Conservation (phyloP, 768 basidiomycete species). For the Clavulina sp. region DNA sequence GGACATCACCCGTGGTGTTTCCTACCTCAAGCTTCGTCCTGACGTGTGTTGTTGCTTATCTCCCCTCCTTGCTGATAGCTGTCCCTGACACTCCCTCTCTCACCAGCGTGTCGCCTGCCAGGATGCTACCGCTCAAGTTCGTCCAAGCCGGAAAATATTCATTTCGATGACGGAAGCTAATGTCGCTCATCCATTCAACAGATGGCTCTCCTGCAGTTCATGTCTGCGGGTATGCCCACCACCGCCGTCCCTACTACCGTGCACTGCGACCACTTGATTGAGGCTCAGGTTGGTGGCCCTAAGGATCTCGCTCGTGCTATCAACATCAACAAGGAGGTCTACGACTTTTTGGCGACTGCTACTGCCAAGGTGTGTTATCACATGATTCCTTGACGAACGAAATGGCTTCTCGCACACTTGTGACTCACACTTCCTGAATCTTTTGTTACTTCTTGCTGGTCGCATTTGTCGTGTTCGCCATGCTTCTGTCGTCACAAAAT, state of each 20-base stretch:
- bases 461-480: too few species aligned
- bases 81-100: conserved; percentile 8
- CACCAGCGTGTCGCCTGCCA: conserved; percentile 71
- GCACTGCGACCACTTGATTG: conserved; percentile 98
- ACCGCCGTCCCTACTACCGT: conserved; percentile 97
- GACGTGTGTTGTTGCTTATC: conserved; percentile 42
- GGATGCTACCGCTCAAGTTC: conserved; percentile 75
- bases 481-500: not conserved
- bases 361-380: conserved; percentile 63
- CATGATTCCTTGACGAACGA: too few species aligned
- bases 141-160: conserved; percentile 7
- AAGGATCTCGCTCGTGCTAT: conserved; percentile 88
- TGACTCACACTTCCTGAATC: too few species aligned
- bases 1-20: conserved; percentile 78
- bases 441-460: not conserved
- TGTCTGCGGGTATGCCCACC: conserved; percentile 98
- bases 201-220: conserved; percentile 99
- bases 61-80: conserved; percentile 12
- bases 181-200: conserved; percentile 22
- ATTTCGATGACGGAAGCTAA: not conserved
- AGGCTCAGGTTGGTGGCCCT: conserved; percentile 86
- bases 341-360: conserved; percentile 95
- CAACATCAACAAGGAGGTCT: conserved; percentile 93
- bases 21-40: conserved; percentile 94
- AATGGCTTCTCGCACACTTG: not conserved